Evolutionary conservation across 345 rosid species (phyloP), one percentile per base, ranked within the genome.

Genomic region (Limnanthes douglasii): DNA sequence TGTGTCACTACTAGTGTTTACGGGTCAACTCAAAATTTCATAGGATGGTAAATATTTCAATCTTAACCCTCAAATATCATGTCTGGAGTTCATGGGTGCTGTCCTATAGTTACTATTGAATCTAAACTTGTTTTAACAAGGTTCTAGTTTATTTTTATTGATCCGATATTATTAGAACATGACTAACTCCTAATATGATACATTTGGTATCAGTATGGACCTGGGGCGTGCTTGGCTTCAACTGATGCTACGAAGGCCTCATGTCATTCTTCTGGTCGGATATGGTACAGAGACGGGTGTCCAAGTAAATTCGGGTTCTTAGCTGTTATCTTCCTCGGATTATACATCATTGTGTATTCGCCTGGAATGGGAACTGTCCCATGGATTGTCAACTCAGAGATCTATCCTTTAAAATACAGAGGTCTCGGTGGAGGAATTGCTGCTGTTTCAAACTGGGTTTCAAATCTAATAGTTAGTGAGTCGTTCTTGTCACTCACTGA

Each of bases 311-410:
- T 82, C 5, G 97, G 95, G 0, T 78, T 73, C 41, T 57, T 75
- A 0, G 83, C 97, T 0, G 66, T 82, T 5, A 29, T 78, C 19
- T 52, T 82, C 34, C 57, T 86, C 3, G 95, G 75, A 0, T 12
- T 68, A n/a, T 86, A 86, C 60, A 86, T 82, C 27, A 36, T 86
- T 9, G 31, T 44, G 12, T 86, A 71, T 28, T 62, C 97, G 0
- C 97, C 95, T 0, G 86, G 97, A 8, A 83, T 83, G 85, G 95
- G 95, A 2, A 71, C 90, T 0, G 80, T 54, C n/a, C 95, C 93
- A 0, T 73, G 93, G 97, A 71, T 82, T n/a, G 69, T 83, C 3
- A 86, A 83, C 69, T 82, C 97, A 6, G 95, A 86, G 72, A 86
- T 86, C 9, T 86, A 86, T 39, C 97, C 95, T 0, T 50, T 82